Conservation (phyloP, 1,284 basidiomycete species). For the Taiwanofungus camphoratus region DNA sequence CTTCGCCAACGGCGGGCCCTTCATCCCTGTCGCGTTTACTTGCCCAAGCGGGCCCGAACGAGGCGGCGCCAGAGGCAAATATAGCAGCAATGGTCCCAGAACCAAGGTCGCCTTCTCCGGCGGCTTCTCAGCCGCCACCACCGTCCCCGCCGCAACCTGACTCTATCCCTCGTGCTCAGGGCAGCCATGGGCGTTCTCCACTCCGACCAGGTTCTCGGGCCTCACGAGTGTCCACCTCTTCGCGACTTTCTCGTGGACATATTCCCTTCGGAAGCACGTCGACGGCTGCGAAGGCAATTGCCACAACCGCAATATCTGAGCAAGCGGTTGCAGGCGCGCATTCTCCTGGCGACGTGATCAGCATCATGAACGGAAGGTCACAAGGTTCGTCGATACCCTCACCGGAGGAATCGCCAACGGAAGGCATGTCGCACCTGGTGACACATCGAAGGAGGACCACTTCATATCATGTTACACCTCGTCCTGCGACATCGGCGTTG, state of each 20-base stretch:
- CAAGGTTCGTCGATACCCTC: slow-evolving; percentile 38
- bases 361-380: slow-evolving; percentile 7
- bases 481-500: slow-evolving; percentile 15
- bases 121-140: slow-evolving; percentile 15
- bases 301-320: slow-evolving; percentile 65
- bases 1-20: slow-evolving; percentile 60
- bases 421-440: slow-evolving; percentile 46
- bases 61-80: slow-evolving; percentile 28
- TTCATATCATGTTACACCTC: slow-evolving; percentile 46
- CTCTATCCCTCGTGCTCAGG: slow-evolving; percentile 17
- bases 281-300: slow-evolving; percentile 48
- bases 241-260: slow-evolving; percentile 53
- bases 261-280: slow-evolving; percentile 49
- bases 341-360: slow-evolving; percentile 26
- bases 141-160: slow-evolving; percentile 14
- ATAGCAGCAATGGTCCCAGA: slow-evolving; percentile 4
- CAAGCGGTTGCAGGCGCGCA: slow-evolving; percentile 35
- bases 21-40: slow-evolving; percentile 71
- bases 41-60: slow-evolving; percentile 54
- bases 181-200: slow-evolving; percentile 41
- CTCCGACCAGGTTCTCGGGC: slow-evolving; percentile 63
- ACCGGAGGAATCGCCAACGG: slow-evolving; percentile 51
- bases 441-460: slow-evolving; percentile 41
- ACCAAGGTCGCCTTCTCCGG: slow-evolving; percentile 22
- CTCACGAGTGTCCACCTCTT: slow-evolving; percentile 59